Evolutionary conservation across 768 basidiomycete species (phyloP), one percentile per base, ranked within the genome.

Genomic region (Tulasnella sp.): DNA sequence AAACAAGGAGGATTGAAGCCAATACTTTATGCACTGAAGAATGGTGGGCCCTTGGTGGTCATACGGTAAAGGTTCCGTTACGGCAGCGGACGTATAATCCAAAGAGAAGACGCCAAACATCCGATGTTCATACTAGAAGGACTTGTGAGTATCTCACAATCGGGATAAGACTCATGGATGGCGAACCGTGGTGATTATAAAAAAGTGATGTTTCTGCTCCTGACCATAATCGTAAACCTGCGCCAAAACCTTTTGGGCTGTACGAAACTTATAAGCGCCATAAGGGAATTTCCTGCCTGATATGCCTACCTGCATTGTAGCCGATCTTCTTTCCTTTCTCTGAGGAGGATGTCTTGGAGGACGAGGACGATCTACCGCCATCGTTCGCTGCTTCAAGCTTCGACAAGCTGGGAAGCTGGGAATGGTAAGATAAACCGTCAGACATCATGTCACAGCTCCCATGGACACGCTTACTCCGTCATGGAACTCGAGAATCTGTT

Each of bases 201-300:
- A 64, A 16, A 64, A 64, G 14, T 34, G 31, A 16, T 64, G 60
- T 34, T 64, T 64, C 60, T 64, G 60, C n/a, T 64, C 60, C 16
- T 8, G n/a, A 31, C 60, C n/a, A 28, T 64, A 64, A n/a, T 64
- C 60, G 60, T 64, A 64, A 34, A 64, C 60, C 60, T 64, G 60
- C 16, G 60, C 60, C 60, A 64, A 34, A 18, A 64, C 60, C 4
- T 24, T 6, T 64, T 64, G 28, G 31, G 28, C 60, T 64, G 28
- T 64, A 8, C 60, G 1, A 34, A 64, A 16, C 60, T 28, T 9
- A n/a, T 28, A 11, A 64, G 58, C 8, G 8, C 44, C 50, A 18
- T 7, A 18, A 16, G 50, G 16, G 20, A 18, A 50, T 18, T 50
- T 50, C 16, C 20, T 50, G 50, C 20, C 16, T 5, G 50, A 50